These are phyloP conservation scores for Handroanthus guayacan DNA, from an alignment of 257 asterid species.

Conservation along the genomic window DNA sequence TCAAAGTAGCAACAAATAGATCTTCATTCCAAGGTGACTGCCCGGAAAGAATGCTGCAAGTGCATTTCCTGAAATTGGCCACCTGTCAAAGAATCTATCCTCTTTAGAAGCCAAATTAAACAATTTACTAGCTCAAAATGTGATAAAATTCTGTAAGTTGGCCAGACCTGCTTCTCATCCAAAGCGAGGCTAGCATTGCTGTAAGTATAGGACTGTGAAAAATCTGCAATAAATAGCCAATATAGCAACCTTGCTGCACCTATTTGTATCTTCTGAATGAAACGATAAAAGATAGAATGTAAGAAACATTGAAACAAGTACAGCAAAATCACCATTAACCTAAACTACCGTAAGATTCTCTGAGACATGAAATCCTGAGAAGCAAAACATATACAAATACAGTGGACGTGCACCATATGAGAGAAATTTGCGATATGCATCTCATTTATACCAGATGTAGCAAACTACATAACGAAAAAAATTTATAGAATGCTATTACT, in stretches of 20 bases:
- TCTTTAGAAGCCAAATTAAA: constrained; percentile 36
- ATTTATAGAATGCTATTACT: constrained; percentile 23
- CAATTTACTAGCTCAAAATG: constrained; percentile 30
- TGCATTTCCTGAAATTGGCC: constrained; percentile 59
- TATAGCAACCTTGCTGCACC: constrained; percentile 83
- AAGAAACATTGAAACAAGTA: constrained; percentile 27
- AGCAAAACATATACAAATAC: constrained; percentile 33
- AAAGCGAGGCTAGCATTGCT: constrained; percentile 73
- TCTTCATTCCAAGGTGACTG: constrained; percentile 68
- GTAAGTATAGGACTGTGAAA: constrained; percentile 52
- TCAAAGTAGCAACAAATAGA: constrained; percentile 62
- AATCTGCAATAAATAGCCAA: constrained; percentile 60
- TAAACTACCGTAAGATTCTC: constrained; percentile 3
- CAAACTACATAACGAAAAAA: constrained; percentile 10
- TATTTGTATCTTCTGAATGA: constrained; percentile 75
- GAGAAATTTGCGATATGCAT: background rate
- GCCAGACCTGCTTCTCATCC: constrained; percentile 85
- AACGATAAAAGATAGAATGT: constrained; percentile 23
- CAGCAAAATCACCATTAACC: constrained; percentile 12
- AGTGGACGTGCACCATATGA: constrained; percentile 1
- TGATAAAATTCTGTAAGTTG: constrained; percentile 24
- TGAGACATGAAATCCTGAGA: constrained; percentile 25
- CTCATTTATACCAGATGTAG: constrained; percentile 12
- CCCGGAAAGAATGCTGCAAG: constrained; percentile 64
- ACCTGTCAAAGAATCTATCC: constrained; percentile 58